A percentile compares a stretch with the other conserved stretches of the same genome.
phyloP scores from a whole-genome alignment of 2,329 filamentous ascomycete genomes.

The Sarocladium brachiariae region DNA sequence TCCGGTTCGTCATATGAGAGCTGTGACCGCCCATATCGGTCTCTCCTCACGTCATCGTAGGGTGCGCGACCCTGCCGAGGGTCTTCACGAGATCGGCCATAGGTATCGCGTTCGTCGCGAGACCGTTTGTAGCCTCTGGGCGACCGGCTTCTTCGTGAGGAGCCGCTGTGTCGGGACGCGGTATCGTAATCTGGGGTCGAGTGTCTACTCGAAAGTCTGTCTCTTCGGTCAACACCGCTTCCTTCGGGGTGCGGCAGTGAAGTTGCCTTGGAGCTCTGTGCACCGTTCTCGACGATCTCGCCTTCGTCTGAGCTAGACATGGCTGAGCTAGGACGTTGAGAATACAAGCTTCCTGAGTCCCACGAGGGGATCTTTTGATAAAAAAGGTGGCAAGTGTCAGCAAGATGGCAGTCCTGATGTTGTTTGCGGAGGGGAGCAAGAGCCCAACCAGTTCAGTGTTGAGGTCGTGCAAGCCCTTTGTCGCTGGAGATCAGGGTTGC shows the following conservation, averaged over 20 bases:
- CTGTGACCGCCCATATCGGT: conserved; percentile 40
- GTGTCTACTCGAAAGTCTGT: conserved; percentile 65
- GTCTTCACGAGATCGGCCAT: conserved; percentile 45
- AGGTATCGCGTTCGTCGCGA: conserved; percentile 54
- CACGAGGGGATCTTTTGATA: conserved; percentile 17
- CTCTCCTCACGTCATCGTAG: conserved; percentile 50
- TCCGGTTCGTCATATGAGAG: conserved; percentile 52
- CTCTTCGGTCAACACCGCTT: conserved; percentile 85
- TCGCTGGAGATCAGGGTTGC: neutral
- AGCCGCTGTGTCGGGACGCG: conserved; percentile 34
- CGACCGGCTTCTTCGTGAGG: conserved; percentile 46
- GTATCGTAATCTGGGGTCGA: conserved; percentile 50
- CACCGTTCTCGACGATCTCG: conserved; percentile 72
- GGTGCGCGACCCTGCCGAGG: conserved; percentile 53
- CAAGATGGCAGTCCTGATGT: conserved; percentile 16
- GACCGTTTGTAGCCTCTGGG: conserved; percentile 62
- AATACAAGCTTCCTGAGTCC: conserved; percentile 11
- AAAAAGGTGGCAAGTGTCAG: conserved; percentile 26
- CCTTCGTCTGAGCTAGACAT: conserved; percentile 72
- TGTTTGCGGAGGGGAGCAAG: conserved; percentile 27
- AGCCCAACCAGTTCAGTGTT: conserved; percentile 36
- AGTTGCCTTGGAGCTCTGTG: conserved; percentile 72
- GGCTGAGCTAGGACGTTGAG: conserved; percentile 15
- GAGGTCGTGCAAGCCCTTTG: conserved; percentile 15
- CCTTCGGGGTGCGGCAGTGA: conserved; percentile 68